Conservation (phyloP, 2,329 filamentous ascomycete species). For the Aspergillus thermomutatus region DNA sequence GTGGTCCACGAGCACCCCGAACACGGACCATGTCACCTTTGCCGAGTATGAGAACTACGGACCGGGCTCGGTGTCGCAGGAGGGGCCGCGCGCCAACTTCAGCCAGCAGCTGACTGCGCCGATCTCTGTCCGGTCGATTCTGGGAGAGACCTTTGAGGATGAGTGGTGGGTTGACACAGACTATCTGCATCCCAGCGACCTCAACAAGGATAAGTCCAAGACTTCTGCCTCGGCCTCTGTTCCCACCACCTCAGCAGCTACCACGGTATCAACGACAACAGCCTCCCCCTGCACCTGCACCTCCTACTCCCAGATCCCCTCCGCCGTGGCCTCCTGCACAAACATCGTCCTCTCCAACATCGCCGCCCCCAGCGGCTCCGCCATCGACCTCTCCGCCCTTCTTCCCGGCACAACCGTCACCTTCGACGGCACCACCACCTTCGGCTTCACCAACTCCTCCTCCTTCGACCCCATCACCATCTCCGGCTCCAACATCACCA, state of each 20-base stretch:
- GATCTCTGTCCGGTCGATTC: too few relatives aligned
- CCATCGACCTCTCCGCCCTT: slow-evolving; percentile 42
- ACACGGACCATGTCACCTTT: too few relatives aligned
- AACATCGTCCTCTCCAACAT: slow-evolving; percentile 42
- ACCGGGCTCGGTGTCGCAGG: too few relatives aligned
- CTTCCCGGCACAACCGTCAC: slow-evolving; percentile 41
- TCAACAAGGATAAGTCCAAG: too few relatives aligned
- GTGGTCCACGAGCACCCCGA: too few relatives aligned
- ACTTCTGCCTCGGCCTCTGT: background rate
- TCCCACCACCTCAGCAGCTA: background rate
- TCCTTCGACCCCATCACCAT: slow-evolving; percentile 38
- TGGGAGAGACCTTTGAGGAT: too few relatives aligned
- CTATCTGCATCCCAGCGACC: too few relatives aligned
- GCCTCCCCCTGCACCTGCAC: slow-evolving; percentile 20
- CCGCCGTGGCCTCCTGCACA: slow-evolving; percentile 40
- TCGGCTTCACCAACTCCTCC: slow-evolving; percentile 35
- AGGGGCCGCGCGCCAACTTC: too few relatives aligned
- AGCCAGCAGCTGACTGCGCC: too few relatives aligned
- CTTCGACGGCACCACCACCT: slow-evolving; percentile 40
- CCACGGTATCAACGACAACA: background rate
- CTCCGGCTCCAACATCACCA: slow-evolving; percentile 39
- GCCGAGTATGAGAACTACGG: too few relatives aligned
- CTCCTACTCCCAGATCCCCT: slow-evolving; percentile 30
- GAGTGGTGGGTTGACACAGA: too few relatives aligned
- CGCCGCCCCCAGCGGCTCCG: slow-evolving; percentile 35